phyloP scores from a whole-genome alignment of 148 eudicot genomes.

The Rhododendron griersonianum region DNA sequence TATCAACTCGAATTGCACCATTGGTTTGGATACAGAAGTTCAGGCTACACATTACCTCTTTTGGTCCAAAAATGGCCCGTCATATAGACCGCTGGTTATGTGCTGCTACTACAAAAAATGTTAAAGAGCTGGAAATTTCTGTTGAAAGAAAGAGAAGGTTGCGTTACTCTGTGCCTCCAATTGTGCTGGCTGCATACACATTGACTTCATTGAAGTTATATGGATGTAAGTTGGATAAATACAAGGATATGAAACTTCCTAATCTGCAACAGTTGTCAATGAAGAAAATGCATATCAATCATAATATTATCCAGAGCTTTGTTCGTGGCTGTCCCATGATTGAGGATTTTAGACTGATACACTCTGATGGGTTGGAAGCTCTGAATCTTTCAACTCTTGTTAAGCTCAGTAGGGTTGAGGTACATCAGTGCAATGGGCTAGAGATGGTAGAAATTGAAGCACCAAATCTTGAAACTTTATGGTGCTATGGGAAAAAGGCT shows the following conservation, averaged over 20 bases:
- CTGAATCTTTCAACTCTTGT: conserved; percentile 19
- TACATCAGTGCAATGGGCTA: conserved; percentile 26
- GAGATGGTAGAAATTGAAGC: conserved; percentile 12
- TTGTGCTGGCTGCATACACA: conserved; percentile 12
- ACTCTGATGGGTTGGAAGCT: conserved; percentile 6
- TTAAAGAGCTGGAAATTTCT: conserved; percentile 31
- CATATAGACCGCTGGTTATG: conserved; percentile 21
- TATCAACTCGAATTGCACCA: conserved; percentile 19
- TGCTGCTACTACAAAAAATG: conserved; percentile 21
- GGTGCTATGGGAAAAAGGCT: conserved; percentile 12
- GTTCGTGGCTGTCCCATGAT: conserved; percentile 27
- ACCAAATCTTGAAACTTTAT: conserved; percentile 28
- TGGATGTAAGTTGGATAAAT: conserved; percentile 16
- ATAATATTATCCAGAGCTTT: conserved; percentile 17
- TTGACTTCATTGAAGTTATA: conserved; percentile 29
- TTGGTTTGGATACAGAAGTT: conserved; percentile 28
- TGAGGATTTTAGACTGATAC: conserved; percentile 34
- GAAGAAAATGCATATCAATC: conserved; percentile 15
- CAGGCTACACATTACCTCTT: conserved; percentile 18
- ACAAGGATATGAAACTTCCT: conserved; percentile 13
- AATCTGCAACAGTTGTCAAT: conserved; percentile 29
- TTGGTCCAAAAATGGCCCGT: not conserved
- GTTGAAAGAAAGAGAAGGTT: not conserved
- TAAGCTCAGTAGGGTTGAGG: conserved; percentile 29
- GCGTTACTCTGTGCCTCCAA: conserved; percentile 20